These are phyloP conservation scores for Trifolium fragiferum DNA, from an alignment of 306 rosid genomes.

Conservation along the genomic window DNA sequence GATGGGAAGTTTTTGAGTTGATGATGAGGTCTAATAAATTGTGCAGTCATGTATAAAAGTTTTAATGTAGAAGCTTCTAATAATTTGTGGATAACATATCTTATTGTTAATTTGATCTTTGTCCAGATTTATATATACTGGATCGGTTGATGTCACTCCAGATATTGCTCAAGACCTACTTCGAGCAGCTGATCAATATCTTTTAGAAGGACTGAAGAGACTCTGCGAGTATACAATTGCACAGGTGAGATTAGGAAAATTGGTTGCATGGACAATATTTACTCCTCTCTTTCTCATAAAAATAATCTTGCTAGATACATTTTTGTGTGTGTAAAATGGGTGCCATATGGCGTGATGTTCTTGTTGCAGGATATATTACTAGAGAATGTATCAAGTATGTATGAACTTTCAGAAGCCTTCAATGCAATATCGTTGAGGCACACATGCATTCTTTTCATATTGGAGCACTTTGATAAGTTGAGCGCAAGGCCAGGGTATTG, in stretches of 20 bases:
- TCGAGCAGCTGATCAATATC: constrained; percentile 99
- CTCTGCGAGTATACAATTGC: constrained; percentile 93
- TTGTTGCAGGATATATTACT: constrained; percentile 79
- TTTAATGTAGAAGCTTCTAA: constrained; percentile 33
- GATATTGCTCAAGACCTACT: constrained; percentile 98
- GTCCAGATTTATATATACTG: constrained; percentile 92
- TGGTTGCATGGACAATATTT: constrained; percentile 7
- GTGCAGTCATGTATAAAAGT: constrained; percentile 11
- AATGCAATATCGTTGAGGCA: constrained; percentile 93
- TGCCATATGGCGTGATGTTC: constrained; percentile 35
- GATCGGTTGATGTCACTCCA: constrained; percentile 80
- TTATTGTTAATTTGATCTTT: constrained; percentile 23
- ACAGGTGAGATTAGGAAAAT: constrained; percentile 61
- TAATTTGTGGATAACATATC: constrained; percentile 38
- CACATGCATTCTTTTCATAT: constrained; percentile 83
- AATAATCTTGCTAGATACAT: not conserved
- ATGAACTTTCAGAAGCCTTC: constrained; percentile 97
- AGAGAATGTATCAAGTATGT: constrained; percentile 90
- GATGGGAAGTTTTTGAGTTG: constrained; percentile 96
- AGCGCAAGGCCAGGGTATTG: constrained; percentile 85
- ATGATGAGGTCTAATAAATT: constrained; percentile 84
- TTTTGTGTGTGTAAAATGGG: not conserved
- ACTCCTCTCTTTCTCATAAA: not conserved
- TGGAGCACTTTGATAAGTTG: constrained; percentile 92
- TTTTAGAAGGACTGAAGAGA: constrained; percentile 96